These are phyloP conservation scores for Alternaria triticina DNA, from an alignment of 2,329 filamentous ascomycete species.

Conservation along the genomic window DNA sequence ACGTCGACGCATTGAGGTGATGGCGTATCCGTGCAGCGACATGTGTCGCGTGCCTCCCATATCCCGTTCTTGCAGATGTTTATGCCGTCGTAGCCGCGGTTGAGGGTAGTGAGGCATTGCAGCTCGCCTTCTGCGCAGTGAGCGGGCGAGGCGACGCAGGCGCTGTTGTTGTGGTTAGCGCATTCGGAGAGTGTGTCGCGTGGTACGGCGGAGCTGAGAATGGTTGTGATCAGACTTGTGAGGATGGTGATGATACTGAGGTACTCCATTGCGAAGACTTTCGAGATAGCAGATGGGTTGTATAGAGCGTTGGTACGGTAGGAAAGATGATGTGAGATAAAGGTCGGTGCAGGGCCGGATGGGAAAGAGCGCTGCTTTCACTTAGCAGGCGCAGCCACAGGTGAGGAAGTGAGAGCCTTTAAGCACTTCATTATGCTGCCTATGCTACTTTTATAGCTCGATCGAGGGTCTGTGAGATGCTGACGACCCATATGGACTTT, in stretches of 20 bases:
- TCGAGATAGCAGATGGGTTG: background rate
- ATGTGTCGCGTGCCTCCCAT: background rate
- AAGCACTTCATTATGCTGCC: background rate
- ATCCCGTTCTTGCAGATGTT: background rate
- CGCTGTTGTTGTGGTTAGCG: background rate
- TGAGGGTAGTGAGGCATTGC: background rate
- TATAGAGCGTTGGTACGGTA: background rate
- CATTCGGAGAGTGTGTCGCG: background rate
- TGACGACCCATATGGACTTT: fast-evolving
- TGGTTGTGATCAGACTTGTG: background rate
- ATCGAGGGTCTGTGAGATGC: background rate
- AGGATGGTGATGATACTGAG: background rate
- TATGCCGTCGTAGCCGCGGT: background rate
- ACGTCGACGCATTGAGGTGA: background rate
- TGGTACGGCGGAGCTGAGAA: background rate
- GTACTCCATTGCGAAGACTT: background rate
- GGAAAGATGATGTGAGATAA: too few relatives aligned
- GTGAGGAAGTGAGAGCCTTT: background rate
- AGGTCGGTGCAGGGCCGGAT: background rate
- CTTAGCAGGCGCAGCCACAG: background rate
- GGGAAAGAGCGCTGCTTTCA: background rate
- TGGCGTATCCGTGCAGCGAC: background rate
- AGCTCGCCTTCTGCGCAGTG: background rate
- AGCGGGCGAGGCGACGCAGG: background rate
- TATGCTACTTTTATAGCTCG: background rate